Evolutionary conservation across 140 eudicot genomes (phyloP).

Genomic region (Stevia rebaudiana): DNA sequence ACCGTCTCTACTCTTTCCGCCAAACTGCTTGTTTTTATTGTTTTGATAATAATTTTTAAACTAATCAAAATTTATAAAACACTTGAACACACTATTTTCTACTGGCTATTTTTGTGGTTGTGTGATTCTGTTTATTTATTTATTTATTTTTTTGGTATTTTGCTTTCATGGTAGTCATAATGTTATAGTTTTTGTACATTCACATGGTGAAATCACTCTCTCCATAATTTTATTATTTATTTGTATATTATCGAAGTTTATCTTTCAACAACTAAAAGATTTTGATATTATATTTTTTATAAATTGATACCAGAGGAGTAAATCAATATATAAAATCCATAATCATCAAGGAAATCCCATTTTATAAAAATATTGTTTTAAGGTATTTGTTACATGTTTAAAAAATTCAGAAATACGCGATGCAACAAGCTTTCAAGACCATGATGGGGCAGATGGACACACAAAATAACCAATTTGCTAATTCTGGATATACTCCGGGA

Average conservation of each 20-base stretch:
- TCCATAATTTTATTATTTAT: not conserved
- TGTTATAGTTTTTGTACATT: not conserved
- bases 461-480: slow-evolving; percentile 77
- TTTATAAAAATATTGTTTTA: not conserved
- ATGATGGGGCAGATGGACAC: slow-evolving; percentile 82
- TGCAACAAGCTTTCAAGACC: slow-evolving; percentile 94
- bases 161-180: not conserved
- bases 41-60: not conserved
- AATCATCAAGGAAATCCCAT: not conserved
- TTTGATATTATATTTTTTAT: not conserved
- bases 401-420: slow-evolving; percentile 76
- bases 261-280: not conserved
- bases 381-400: not conserved
- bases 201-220: not conserved
- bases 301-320: not conserved
- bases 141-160: not conserved
- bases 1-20: not conserved
- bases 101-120: not conserved
- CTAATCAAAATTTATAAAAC: not conserved
- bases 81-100: not conserved
- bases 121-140: not conserved
- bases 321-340: not conserved
- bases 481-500: slow-evolving; percentile 61
- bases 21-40: not conserved
- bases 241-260: not conserved